Evolutionary conservation across 225 moss, liverwort and hornwort genomes (phyloP), one percentile per base, ranked within the genome.

Genomic region (Asterella californica): DNA sequence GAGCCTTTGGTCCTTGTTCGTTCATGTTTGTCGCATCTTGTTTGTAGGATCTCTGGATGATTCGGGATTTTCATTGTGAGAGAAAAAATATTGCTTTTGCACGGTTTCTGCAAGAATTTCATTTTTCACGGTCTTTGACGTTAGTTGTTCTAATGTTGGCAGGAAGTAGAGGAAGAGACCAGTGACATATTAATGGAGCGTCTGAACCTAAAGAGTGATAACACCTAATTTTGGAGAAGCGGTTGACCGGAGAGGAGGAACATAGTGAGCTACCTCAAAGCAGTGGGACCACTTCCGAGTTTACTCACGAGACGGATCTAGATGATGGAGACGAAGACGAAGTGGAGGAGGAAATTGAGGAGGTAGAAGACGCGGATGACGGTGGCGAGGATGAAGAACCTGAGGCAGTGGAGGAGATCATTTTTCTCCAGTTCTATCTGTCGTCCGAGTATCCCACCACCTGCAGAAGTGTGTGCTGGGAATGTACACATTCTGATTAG

Each of bases 201-300:
- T 71, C 73, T 99, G 79, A 92, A 86, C 78, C 87, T 99, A 74
- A 90, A 92, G 82, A 90, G 81, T 64, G 97, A 99, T 52, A 90
- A 93, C 66, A 90, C 97, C 30, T 95, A 95, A 74, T 92, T 92
- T 76, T 99, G 97, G 97, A 91, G 88, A 79, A 93, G 80, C 85
- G 93, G 72, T 89, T 95, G 75, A 84, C 75, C 46, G 94, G 91
- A 80, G 91, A 88, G 82, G 90, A 90, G 79, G 83, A 94, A 74
- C 83, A 87, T 18, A 83, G 78, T 75, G 83, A 87, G 47, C 50
- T 84, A 46, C 78, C 79, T 80, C 84, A 77, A 63, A 29, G 72
- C 14, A 65, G 63, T 45, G 66, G 52, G 25, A 65, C 36, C 55
- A 72, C 61, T 34, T 45, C 32, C 19, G n/a, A 24, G 12, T 62